These are phyloP conservation scores for Chalciporus piperatus DNA, from an alignment of 768 basidiomycete species.

Conservation along the genomic window DNA sequence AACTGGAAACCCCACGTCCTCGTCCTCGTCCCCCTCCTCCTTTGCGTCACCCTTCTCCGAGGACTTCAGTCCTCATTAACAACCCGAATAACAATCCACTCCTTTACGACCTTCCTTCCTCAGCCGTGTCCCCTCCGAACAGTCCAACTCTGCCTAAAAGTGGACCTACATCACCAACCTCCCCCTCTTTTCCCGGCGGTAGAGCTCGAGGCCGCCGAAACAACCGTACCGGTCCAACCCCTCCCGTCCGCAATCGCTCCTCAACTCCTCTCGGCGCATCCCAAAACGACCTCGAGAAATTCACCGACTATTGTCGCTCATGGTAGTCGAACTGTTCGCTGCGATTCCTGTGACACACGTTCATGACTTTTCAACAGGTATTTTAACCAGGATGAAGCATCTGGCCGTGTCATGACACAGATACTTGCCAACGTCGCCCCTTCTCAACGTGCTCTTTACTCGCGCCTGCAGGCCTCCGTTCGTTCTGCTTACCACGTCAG, in stretches of 20 bases:
- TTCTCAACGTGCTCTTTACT: conserved; percentile 83
- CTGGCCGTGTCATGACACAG: conserved; percentile 79
- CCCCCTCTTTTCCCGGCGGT: conserved; percentile 49
- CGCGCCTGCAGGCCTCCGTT: conserved; percentile 82
- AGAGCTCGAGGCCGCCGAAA: conserved; percentile 49
- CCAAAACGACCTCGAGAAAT: conserved; percentile 70
- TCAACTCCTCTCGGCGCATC: conserved; percentile 65
- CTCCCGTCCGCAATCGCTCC: conserved; percentile 59
- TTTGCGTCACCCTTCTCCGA: conserved; percentile 48
- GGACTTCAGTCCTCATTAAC: conserved; percentile 41
- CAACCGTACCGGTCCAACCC: conserved; percentile 48
- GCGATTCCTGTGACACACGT: neutral
- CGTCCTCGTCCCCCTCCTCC: conserved; percentile 57
- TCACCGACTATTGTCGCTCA: conserved; percentile 72
- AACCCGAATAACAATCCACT: conserved; percentile 56
- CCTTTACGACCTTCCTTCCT: conserved; percentile 73
- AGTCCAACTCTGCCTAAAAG: conserved; percentile 43
- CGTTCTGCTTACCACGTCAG: conserved; percentile 83
- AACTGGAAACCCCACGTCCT: conserved; percentile 60
- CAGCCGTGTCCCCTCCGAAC: conserved; percentile 52
- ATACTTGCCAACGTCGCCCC: conserved; percentile 77
- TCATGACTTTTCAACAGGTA: conserved; percentile 52
- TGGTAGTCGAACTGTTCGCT: conserved; percentile 49
- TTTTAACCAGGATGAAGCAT: conserved; percentile 75
- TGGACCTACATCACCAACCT: conserved; percentile 50